Evolutionary conservation across 306 rosid genomes (phyloP).

Genomic region (Abrus pulchellus): DNA sequence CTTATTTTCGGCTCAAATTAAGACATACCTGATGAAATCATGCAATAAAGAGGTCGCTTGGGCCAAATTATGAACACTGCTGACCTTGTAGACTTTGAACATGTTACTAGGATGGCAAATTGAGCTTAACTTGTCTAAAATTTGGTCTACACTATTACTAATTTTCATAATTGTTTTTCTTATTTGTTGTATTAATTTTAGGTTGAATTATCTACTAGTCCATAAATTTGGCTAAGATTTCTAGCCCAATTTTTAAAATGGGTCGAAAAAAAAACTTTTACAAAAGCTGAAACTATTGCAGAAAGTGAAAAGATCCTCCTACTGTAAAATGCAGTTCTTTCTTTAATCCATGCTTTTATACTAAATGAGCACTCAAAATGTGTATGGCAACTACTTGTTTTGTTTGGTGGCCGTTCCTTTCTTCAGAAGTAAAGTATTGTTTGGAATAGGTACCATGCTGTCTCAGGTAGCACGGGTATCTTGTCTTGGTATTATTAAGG

Average conservation of each 20-base stretch:
- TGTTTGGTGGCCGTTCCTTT: background rate
- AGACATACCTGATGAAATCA: background rate
- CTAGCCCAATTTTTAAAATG: no score
- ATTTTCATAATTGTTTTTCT: no score
- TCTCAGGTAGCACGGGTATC: background rate
- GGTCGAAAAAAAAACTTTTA: no score
- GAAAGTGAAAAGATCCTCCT: background rate
- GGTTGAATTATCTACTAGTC: no score
- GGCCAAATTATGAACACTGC: background rate
- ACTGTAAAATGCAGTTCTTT: no score
- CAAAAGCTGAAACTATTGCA: background rate
- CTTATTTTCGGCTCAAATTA: background rate
- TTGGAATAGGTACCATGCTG: background rate
- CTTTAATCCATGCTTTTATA: no score
- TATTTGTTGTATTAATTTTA: no score
- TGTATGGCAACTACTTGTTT: background rate
- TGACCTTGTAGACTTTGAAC: background rate
- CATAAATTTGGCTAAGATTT: no score
- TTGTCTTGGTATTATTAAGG: background rate
- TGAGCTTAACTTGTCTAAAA: no score
- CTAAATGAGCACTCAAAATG: background rate
- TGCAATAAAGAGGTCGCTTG: background rate
- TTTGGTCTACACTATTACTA: no score
- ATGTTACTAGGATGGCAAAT: no score
- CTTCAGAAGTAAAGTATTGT: background rate